phyloP scores from a whole-genome alignment of 306 rosid species.

The Purshia tridentata region DNA sequence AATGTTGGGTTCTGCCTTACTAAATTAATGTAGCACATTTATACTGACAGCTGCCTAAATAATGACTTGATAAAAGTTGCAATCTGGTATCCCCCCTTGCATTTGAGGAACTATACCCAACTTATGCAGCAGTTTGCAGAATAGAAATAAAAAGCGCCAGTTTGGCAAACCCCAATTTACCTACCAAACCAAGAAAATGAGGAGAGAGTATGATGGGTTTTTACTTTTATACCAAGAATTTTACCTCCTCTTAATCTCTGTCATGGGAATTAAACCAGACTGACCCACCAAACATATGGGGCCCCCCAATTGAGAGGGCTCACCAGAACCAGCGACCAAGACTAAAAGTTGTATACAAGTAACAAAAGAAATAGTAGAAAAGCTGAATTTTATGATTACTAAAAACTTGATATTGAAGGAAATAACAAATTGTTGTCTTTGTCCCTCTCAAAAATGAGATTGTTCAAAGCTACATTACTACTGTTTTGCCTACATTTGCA shows the following conservation, averaged over 20 bases:
- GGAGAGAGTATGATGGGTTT: constrained; percentile 24
- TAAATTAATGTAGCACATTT: constrained; percentile 1
- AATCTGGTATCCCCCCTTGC: constrained; percentile 1
- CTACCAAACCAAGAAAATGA: constrained; percentile 19
- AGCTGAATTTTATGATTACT: constrained; percentile 23
- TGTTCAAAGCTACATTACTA: constrained; percentile 27
- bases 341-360: not conserved
- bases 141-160: constrained; percentile 26
- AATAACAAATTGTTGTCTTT: constrained; percentile 26
- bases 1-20: constrained; percentile 1
- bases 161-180: constrained; percentile 34
- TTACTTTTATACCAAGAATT: constrained; percentile 12
- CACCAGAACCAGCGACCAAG: not conserved
- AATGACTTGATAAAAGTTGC: not conserved
- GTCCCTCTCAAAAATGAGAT: constrained; percentile 36
- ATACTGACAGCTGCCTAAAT: not conserved
- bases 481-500: constrained; percentile 30
- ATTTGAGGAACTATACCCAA: constrained; percentile 19
- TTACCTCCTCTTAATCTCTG: not conserved
- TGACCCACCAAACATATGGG: constrained; percentile 33
- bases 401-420: constrained; percentile 34
- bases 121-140: constrained; percentile 22
- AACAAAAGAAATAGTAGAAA: not conserved
- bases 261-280: constrained; percentile 17
- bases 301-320: not conserved